Percentiles rank a stretch among this genome's conserved stretches.
phyloP scores from a whole-genome alignment of 2,329 filamentous ascomycete genomes.

The Cercospora brassicicola region DNA sequence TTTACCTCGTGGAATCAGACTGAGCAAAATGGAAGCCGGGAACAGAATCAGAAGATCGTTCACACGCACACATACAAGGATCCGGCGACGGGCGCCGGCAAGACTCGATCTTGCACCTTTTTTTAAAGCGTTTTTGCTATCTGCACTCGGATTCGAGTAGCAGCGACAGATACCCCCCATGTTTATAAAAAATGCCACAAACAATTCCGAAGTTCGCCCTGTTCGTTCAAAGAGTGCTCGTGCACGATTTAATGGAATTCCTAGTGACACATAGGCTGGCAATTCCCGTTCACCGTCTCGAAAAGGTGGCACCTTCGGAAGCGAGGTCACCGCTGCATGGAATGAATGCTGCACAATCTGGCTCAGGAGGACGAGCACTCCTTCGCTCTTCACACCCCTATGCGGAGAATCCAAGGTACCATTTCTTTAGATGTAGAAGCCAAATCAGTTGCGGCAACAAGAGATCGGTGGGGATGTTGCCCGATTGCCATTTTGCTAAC shows the following conservation, averaged over 20 bases:
- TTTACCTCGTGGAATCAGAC: conserved; percentile 10
- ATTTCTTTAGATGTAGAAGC: not conserved
- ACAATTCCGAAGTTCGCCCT: conserved; percentile 11
- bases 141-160: conserved; percentile 10
- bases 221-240: conserved; percentile 4
- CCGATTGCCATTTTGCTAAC: not conserved
- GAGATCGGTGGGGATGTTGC: not conserved
- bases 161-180: conserved; percentile 24
- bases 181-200: conserved; percentile 15
- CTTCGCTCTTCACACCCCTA: not conserved
- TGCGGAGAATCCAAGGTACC: not conserved
- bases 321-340: not conserved
- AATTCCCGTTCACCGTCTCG: not conserved
- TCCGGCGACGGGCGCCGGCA: not conserved
- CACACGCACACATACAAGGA: conserved; percentile 12
- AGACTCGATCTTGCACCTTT: not conserved
- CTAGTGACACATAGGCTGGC: not conserved
- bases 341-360: not conserved
- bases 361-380: not conserved
- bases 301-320: not conserved
- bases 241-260: conserved; percentile 7
- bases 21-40: conserved; percentile 7
- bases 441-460: not conserved
- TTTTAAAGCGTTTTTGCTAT: conserved; percentile 2
- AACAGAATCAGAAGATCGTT: conserved; percentile 16